Evolutionary conservation across 2,329 filamentous ascomycete species (phyloP), one percentile per base, ranked within the genome.

Genomic region (Penicillium paneum): DNA sequence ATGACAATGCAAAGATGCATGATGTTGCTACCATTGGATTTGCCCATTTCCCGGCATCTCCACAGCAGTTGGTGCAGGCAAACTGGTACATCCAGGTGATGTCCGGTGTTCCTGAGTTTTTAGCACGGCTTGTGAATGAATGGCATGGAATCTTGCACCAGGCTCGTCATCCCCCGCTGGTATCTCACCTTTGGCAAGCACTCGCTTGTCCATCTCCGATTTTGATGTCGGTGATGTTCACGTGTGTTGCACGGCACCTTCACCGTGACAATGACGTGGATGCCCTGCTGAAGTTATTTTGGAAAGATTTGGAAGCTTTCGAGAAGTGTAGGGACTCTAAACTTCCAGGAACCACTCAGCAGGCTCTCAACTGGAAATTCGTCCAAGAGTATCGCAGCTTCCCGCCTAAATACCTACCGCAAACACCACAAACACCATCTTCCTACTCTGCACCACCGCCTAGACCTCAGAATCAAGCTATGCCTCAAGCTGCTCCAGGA

Each of bases 61-160:
- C 50, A n/a, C 48, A 56, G 13, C 32, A 40, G 10, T 38, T 72
- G 41, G 44, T 61, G 26, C 54, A 60, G 11, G 71, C 68, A n/a
- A 63, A 68, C 4, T 61, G 65, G 24, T 78, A 78, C 55, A 58
- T 55, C 31, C 26, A 56, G 8, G 62, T 57, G 8, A 60, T 78
- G 24, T 13, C 55, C 0, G 54, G 74, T 13, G 78, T 85, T 15
- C 68, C 76, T 19, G 54, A 61, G 0, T 82, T 79, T 44, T 71
- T 83, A n/a, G 54, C 64, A 3, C 68, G 73, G 7, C 63, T 87
- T 13, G 69, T 74, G 2, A 58, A 64, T 19, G 69, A 15, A 83
- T 79, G 78, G 26, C 56, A 69, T 69, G 26, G 66, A 51, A 5
- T 68, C 71, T 31, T 62, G 19, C 1, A 3, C 1, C n/a, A 19